Conservation (phyloP, 495 filamentous ascomycete genomes). For the Lindgomyces ingoldianus region DNA sequence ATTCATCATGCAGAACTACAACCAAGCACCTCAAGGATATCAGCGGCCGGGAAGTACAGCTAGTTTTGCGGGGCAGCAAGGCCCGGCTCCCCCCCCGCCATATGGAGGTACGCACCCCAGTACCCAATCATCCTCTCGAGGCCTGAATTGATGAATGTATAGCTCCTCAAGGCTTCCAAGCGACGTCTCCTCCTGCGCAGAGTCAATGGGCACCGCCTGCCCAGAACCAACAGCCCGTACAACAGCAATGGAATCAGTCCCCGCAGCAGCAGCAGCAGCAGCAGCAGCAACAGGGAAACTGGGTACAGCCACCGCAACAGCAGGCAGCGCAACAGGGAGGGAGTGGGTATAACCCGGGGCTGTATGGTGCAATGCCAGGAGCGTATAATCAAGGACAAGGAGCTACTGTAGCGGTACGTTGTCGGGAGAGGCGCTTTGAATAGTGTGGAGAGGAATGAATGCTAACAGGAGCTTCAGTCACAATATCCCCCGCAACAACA, state of each 20-base stretch:
- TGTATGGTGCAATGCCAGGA: conserved; percentile 35
- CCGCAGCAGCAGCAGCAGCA: conserved; percentile 10
- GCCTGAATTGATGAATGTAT: neutral
- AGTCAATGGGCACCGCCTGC: conserved; percentile 32
- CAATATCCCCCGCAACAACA: conserved; percentile 20
- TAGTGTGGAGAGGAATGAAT: neutral
- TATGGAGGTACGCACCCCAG: conserved; percentile 30
- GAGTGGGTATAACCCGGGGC: conserved; percentile 30
- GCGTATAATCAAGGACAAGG: conserved; percentile 19
- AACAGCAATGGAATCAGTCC: conserved; percentile 31
- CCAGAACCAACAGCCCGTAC: conserved; percentile 7
- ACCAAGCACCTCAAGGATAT: conserved; percentile 22
- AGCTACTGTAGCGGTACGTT: neutral
- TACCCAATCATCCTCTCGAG: neutral
- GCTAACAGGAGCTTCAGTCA: neutral
- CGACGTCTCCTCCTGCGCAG: conserved; percentile 17
- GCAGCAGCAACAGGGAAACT: conserved; percentile 1
- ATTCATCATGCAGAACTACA: conserved; percentile 35
- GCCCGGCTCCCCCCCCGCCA: conserved; percentile 19
- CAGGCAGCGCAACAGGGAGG: conserved; percentile 10
- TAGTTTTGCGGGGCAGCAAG: conserved; percentile 27
- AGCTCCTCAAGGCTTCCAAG: conserved; percentile 29
- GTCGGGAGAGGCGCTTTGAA: neutral
- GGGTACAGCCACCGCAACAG: conserved; percentile 1
- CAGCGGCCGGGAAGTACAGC: conserved; percentile 31